These are phyloP conservation scores for Aegilops bicornis DNA, from an alignment of 176 grass and related monocot species.

Conservation along the genomic window DNA sequence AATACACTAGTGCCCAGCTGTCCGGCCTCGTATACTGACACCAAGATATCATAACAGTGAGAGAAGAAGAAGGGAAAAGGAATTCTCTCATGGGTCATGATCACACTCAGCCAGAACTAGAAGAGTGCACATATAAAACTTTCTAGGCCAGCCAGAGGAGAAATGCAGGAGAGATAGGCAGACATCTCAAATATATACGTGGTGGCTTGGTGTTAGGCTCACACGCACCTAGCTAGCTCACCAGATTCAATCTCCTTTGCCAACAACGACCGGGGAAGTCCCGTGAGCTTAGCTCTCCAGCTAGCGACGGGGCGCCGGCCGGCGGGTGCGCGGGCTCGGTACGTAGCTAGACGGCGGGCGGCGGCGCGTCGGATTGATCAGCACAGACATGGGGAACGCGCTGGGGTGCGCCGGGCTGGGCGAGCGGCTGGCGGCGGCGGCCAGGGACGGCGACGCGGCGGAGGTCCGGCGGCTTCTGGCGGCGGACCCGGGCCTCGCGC, in stretches of 20 bases:
- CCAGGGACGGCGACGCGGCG: slow-evolving; percentile 62
- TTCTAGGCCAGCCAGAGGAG: neutral
- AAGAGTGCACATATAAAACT: slow-evolving; percentile 4
- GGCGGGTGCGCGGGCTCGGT: neutral
- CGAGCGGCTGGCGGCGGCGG: slow-evolving; percentile 65
- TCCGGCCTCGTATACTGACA: neutral
- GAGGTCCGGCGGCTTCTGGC: slow-evolving; percentile 60
- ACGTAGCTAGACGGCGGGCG: neutral
- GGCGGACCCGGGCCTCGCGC: slow-evolving; percentile 48
- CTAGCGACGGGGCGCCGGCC: neutral
- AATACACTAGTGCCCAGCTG: slow-evolving; percentile 11
- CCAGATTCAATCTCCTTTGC: slow-evolving; percentile 8
- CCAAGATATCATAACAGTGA: neutral
- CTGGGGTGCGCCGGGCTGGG: slow-evolving; percentile 62
- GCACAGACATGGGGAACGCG: slow-evolving; percentile 68
- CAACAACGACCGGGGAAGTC: neutral
- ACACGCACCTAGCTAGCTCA: neutral
- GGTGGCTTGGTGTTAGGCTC: neutral
- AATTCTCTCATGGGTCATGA: neutral
- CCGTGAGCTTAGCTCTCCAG: neutral
- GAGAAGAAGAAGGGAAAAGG: neutral
- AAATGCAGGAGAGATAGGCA: neutral
- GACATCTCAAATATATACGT: neutral
- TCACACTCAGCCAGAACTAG: neutral
- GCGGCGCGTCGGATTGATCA: no score